phyloP scores from a whole-genome alignment of 768 basidiomycete species.

The Lactifluus piperatus region DNA sequence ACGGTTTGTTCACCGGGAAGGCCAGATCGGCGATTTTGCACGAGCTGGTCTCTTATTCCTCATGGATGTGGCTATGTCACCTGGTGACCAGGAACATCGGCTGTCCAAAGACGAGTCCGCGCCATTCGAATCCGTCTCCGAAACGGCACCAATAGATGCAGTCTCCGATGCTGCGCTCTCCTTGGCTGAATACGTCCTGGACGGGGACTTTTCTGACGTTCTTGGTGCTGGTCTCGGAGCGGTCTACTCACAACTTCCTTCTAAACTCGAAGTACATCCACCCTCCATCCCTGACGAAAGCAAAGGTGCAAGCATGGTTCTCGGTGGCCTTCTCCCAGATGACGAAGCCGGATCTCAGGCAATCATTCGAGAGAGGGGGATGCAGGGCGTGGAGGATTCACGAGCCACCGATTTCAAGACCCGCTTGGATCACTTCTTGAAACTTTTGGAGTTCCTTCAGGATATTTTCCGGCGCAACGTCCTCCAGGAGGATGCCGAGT shows the following conservation, averaged over 20 bases:
- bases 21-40: conserved; percentile 87
- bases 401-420: conserved; percentile 65
- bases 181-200: conserved; percentile 86
- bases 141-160: conserved; percentile 41
- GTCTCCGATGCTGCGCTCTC: conserved; percentile 79
- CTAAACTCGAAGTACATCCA: conserved; percentile 67
- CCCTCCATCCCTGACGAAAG: conserved; percentile 32
- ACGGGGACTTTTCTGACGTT: conserved; percentile 98
- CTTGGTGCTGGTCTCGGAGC: conserved; percentile 89
- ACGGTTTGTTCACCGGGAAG: conserved; percentile 91
- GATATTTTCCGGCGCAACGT: conserved; percentile 73
- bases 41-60: conserved; percentile 88
- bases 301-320: conserved; percentile 52
- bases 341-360: conserved; percentile 46
- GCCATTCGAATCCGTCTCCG: conserved; percentile 22
- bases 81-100: conserved; percentile 43
- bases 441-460: conserved; percentile 84
- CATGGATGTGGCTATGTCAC: conserved; percentile 94
- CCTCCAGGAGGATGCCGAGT: conserved; percentile 31
- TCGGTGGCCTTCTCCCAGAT: conserved; percentile 54
- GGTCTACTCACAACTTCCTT: conserved; percentile 84
- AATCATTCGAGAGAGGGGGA: conserved; percentile 40
- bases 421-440: conserved; percentile 83
- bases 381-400: conserved; percentile 70
- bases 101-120: conserved; percentile 30